These are phyloP conservation scores for Teratosphaeria nubilosa DNA, from an alignment of 2,329 filamentous ascomycete species.

Conservation along the genomic window DNA sequence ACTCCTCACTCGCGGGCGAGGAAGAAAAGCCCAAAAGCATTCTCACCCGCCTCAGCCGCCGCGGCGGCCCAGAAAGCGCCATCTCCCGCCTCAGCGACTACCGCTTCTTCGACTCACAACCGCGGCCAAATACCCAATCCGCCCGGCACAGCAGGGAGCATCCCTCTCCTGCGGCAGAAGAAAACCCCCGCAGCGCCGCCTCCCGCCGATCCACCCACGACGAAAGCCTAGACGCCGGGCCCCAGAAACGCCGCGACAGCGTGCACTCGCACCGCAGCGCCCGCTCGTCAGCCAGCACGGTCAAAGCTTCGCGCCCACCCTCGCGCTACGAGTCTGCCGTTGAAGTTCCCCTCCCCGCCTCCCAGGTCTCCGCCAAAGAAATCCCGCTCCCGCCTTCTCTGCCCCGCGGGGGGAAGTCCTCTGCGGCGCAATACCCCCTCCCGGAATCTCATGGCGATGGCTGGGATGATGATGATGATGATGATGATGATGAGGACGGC, in stretches of 20 bases:
- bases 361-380: background rate
- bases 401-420: constrained; percentile 5
- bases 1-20: too few relatives aligned
- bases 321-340: background rate
- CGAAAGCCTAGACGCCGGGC: constrained; percentile 8
- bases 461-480: constrained; percentile 5
- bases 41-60: background rate
- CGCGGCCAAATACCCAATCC: background rate
- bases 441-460: constrained; percentile 4
- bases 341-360: too few relatives aligned
- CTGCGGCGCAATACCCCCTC: constrained; percentile 8
- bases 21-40: background rate
- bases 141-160: too few relatives aligned
- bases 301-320: constrained; percentile 15
- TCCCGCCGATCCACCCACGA: constrained; percentile 7
- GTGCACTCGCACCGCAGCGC: constrained; percentile 6
- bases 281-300: constrained; percentile 17
- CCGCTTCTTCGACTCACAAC: background rate
- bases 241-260: constrained; percentile 21
- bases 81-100: background rate
- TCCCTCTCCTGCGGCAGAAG: background rate
- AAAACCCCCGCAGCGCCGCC: constrained; percentile 7
- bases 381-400: constrained; percentile 4
- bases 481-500: too few relatives aligned
- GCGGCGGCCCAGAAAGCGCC: background rate